Percentiles rank a stretch among this genome's conserved stretches.
phyloP scores from a whole-genome alignment of 1,284 basidiomycete genomes.

The Apiotrichum laibachii region DNA sequence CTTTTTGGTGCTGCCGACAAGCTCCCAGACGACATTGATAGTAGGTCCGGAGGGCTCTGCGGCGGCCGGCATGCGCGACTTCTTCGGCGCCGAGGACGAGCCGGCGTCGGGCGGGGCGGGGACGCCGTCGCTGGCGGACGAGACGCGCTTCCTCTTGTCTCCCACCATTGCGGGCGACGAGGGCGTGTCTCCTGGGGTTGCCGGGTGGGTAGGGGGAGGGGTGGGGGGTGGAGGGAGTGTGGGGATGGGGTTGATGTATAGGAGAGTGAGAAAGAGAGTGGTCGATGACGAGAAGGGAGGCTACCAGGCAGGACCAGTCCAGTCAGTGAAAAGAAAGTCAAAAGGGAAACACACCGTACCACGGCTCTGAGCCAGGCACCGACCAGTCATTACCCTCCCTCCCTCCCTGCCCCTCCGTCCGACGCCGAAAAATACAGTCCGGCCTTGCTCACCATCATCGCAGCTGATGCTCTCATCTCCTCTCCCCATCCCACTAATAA shows the following conservation, averaged over 20 bases:
- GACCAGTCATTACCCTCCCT: not conserved
- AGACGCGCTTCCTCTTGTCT: conserved; percentile 18
- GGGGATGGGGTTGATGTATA: not conserved
- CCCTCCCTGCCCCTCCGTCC: too few relatives aligned
- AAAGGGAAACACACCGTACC: too few relatives aligned
- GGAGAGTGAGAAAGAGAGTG: not conserved
- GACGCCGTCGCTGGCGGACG: conserved; percentile 8
- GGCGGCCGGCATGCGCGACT: conserved; percentile 7
- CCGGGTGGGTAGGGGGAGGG: not conserved
- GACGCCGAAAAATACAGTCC: too few relatives aligned
- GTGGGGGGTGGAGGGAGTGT: not conserved
- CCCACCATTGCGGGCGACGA: conserved; percentile 5
- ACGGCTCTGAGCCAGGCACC: not conserved
- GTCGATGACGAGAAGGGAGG: not conserved
- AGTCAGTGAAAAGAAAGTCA: not conserved
- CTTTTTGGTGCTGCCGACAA: conserved; percentile 16
- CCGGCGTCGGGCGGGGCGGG: not conserved
- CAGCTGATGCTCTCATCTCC: too few relatives aligned
- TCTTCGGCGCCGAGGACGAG: conserved; percentile 3
- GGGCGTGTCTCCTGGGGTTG: not conserved
- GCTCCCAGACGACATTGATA: conserved; percentile 15
- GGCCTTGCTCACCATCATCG: not conserved
- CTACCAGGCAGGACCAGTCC: not conserved
- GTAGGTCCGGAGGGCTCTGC: not conserved
- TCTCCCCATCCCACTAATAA: not conserved